These are phyloP conservation scores for Citrus inodora DNA, from an alignment of 345 rosid species.

Conservation along the genomic window DNA sequence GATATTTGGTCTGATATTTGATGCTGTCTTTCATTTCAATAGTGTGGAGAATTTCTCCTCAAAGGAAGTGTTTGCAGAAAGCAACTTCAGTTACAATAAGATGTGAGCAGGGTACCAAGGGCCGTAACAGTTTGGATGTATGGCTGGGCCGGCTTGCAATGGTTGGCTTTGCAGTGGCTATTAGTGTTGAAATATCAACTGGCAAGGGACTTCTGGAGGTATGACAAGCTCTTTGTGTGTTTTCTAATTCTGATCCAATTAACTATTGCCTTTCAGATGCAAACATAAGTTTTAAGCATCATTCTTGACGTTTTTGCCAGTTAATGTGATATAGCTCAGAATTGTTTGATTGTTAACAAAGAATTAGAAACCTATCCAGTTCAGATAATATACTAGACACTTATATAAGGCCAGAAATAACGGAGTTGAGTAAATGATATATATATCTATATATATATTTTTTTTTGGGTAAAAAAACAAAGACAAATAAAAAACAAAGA, in stretches of 20 bases:
- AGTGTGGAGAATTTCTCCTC: constrained; percentile 30
- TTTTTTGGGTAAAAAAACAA: too few species aligned
- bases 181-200: constrained; percentile 69
- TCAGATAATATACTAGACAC: neutral
- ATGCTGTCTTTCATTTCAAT: constrained; percentile 28
- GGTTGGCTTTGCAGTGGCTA: constrained; percentile 82
- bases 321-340: neutral
- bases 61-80: constrained; percentile 31
- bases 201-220: constrained; percentile 95
- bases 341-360: neutral
- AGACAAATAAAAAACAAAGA: too few species aligned
- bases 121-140: constrained; percentile 59
- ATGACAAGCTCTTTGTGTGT: neutral
- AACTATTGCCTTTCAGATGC: neutral
- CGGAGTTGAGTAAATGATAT: too few species aligned
- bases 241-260: neutral
- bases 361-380: neutral
- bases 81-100: constrained; percentile 47
- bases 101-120: constrained; percentile 64
- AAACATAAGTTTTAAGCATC: neutral
- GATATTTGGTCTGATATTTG: constrained; percentile 2
- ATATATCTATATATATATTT: too few species aligned
- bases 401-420: neutral
- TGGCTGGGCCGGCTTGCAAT: constrained; percentile 94
- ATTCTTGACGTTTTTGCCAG: neutral